Evolutionary conservation across 2,329 filamentous ascomycete genomes (phyloP).

Genomic region (Diaporthe longicolla): DNA sequence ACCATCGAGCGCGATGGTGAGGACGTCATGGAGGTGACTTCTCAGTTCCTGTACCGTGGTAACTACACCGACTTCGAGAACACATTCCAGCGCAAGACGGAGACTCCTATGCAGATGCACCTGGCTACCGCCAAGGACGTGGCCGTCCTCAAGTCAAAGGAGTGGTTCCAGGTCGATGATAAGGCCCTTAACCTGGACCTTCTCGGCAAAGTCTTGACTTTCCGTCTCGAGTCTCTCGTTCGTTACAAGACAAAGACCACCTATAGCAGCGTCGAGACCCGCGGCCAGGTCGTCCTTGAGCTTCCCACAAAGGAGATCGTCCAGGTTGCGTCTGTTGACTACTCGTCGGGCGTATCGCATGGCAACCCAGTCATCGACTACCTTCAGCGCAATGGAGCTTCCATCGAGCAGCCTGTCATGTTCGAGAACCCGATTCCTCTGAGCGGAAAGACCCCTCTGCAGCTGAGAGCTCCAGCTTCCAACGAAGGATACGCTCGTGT

Average conservation of each 20-base stretch:
- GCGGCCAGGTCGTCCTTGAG: conserved; percentile 93
- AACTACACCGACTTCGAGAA: conserved; percentile 95
- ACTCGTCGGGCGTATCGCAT: conserved; percentile 85
- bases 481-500: conserved; percentile 99
- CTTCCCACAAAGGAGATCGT: conserved; percentile 97
- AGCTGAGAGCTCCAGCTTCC: conserved; percentile 90
- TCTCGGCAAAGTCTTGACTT: conserved; percentile 92
- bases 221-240: conserved; percentile 93
- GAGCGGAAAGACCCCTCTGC: conserved; percentile 89
- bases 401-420: conserved; percentile 94
- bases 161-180: conserved; percentile 93
- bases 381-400: conserved; percentile 89
- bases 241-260: conserved; percentile 95
- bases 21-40: conserved; percentile 98
- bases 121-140: conserved; percentile 91
- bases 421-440: conserved; percentile 98
- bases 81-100: conserved; percentile 97
- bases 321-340: conserved; percentile 96
- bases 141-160: conserved; percentile 93
- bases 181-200: conserved; percentile 81
- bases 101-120: conserved; percentile 95
- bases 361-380: conserved; percentile 98
- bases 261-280: conserved; percentile 91
- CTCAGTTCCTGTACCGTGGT: conserved; percentile 97
- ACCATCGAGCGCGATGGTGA: conserved; percentile 88